Percentiles rank a stretch among this genome's conserved stretches.
These are phyloP conservation scores for Lactarius hatsudake DNA, from an alignment of 768 basidiomycete genomes.

Conservation along the genomic window DNA sequence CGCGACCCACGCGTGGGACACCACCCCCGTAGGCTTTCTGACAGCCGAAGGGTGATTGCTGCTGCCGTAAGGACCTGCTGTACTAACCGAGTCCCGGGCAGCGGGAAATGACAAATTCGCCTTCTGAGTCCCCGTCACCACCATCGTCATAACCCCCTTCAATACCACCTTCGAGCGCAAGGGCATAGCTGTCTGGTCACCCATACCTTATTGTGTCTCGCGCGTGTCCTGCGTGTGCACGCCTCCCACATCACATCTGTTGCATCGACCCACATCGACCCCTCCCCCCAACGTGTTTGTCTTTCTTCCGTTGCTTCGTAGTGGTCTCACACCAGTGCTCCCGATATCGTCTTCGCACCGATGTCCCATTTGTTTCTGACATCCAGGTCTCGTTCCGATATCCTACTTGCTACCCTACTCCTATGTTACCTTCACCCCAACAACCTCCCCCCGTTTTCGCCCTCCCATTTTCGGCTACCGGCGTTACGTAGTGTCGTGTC, in stretches of 20 bases:
- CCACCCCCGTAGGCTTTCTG: constrained; percentile 2
- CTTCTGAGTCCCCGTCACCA: constrained; percentile 1
- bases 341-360: constrained; percentile 7
- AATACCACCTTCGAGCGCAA: neutral
- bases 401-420: constrained; percentile 8
- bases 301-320: constrained; percentile 14
- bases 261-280: constrained; percentile 5
- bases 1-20: neutral
- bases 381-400: constrained; percentile 18
- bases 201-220: constrained; percentile 4
- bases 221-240: neutral
- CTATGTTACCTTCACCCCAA: neutral
- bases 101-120: constrained; percentile 5
- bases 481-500: constrained; percentile 1
- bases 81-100: neutral
- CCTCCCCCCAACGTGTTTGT: neutral
- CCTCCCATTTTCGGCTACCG: neutral
- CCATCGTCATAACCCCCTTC: neutral
- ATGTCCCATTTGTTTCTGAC: constrained; percentile 10
- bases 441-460: neutral
- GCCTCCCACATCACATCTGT: neutral
- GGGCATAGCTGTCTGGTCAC: constrained; percentile 1
- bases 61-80: neutral
- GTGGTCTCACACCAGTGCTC: constrained; percentile 10
- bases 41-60: neutral